Evolutionary conservation across 2,329 filamentous ascomycete species (phyloP), one percentile per base, ranked within the genome.

Genomic region (Botryosphaeria dothidea): DNA sequence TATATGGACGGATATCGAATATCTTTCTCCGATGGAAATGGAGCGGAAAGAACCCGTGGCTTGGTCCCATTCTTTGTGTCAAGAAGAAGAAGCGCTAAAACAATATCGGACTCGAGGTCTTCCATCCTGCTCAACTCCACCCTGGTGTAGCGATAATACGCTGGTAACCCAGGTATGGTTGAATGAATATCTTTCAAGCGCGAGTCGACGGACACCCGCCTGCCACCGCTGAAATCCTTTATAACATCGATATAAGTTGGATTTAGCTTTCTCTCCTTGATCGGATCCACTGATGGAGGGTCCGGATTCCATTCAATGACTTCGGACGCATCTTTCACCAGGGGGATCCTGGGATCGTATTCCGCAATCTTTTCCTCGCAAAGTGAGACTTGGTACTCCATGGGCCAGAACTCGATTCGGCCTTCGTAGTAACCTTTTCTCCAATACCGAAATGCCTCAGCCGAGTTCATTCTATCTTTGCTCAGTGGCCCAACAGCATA

Each of bases 401-500:
- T n/a, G n/a, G 51, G 51, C 51, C 51, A 54, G 31, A 54, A 54
- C 2, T 54, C 31, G n/a, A 54, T n/a, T 2, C 51, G 17, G 7
- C 13, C 31, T 8, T 34, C 13, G 7, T 21, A n/a, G 25, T 9
- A 34, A 54, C 19, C 17, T 9, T n/a, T 25, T 27, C 52, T 57
- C 76, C 77, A 79, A 46, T 72, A 76, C 7, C 69, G 64, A 3
- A 66, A 31, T 11, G 73, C 73, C 68, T 79, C 77, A 7, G 69
- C 65, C 0, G 56, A 4, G n/a, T 56, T 68, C 71, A 78, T 72
- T 4, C 74, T 67, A 3, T 34, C 25, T n/a, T 65, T 52, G 23
- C 73, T 75, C 2, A 77, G 66, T 1, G 70, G 61, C 1, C 70
- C 69, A 8, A 68, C 69, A 2, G 72, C 72, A 70, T 78, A 68